A percentile compares a stretch with the other conserved stretches of the same genome.
Evolutionary conservation across 140 eudicot genomes (phyloP).

Genomic region (Anethum foeniculum): DNA sequence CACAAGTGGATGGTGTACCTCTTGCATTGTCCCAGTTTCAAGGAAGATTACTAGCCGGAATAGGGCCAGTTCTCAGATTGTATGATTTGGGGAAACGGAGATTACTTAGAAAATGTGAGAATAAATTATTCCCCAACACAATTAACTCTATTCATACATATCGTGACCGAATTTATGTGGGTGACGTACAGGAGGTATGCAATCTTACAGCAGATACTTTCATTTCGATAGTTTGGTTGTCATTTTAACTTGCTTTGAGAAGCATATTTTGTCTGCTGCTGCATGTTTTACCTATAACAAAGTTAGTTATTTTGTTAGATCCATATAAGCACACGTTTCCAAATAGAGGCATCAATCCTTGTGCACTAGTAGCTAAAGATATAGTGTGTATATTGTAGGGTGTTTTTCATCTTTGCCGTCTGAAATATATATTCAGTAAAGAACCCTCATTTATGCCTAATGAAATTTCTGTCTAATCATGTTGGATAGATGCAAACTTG

Average conservation of each 20-base stretch:
- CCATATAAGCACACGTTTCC: neutral
- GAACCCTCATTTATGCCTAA: neutral
- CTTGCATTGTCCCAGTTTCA: slow-evolving; percentile 94
- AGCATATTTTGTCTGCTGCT: neutral
- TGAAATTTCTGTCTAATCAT: neutral
- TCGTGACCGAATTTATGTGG: slow-evolving; percentile 96
- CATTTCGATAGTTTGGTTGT: neutral
- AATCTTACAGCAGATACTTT: neutral
- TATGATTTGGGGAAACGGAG: slow-evolving; percentile 88
- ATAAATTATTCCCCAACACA: slow-evolving; percentile 82
- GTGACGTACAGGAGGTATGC: slow-evolving; percentile 95
- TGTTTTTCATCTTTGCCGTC: neutral
- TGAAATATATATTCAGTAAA: neutral
- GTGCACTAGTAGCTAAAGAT: neutral
- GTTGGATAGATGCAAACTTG: neutral
- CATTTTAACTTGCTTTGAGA: neutral
- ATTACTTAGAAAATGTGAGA: slow-evolving; percentile 93
- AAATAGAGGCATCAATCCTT: neutral
- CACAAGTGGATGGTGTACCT: slow-evolving; percentile 92
- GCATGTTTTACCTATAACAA: neutral
- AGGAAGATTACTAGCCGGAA: slow-evolving; percentile 89
- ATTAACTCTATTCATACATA: slow-evolving; percentile 77
- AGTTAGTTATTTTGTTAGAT: neutral
- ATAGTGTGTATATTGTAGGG: neutral
- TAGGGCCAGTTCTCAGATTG: slow-evolving; percentile 78